These are phyloP conservation scores for Colletotrichum horii DNA, from an alignment of 2,329 filamentous ascomycete genomes.

Conservation along the genomic window DNA sequence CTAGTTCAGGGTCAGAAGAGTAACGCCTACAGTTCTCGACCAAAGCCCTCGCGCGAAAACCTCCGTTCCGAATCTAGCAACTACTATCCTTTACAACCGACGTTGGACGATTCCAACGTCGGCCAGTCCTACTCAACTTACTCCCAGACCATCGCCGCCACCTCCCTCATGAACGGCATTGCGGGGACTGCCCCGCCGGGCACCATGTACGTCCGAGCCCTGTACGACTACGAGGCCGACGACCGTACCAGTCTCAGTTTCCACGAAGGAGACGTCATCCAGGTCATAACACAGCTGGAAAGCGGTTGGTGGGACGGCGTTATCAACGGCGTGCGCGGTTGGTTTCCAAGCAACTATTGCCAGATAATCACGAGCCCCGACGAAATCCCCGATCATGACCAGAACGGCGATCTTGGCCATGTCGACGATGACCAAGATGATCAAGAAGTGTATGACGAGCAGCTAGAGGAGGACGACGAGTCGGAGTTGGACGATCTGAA, in stretches of 20 bases:
- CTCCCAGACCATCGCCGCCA: conserved; percentile 28
- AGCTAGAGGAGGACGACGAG: conserved; percentile 70
- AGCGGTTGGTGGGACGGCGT: conserved; percentile 99
- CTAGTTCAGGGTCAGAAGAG: conserved; percentile 48
- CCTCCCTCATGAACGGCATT: conserved; percentile 62
- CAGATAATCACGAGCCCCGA: conserved; percentile 80
- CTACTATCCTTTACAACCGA: conserved; percentile 11
- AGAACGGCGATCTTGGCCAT: conserved; percentile 59
- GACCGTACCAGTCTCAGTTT: conserved; percentile 97
- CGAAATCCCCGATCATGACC: conserved; percentile 69
- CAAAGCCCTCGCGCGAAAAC: conserved; percentile 18
- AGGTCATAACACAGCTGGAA: conserved; percentile 92
- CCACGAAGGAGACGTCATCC: conserved; percentile 94
- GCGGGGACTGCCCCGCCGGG: conserved; percentile 64
- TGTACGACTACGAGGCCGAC: conserved; percentile 98
- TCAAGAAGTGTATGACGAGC: conserved; percentile 69
- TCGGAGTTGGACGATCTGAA: conserved; percentile 62
- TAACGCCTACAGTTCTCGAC: conserved; percentile 38
- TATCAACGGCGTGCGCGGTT: conserved; percentile 94
- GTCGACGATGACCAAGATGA: conserved; percentile 68
- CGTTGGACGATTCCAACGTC: conserved; percentile 24
- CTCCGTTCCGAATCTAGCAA: conserved; percentile 24
- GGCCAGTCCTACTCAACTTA: conserved; percentile 27
- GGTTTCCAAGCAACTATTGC: conserved; percentile 99
- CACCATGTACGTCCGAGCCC: conserved; percentile 89